Evolutionary conservation across 2,329 filamentous ascomycete genomes (phyloP), one percentile per base, ranked within the genome.

Genomic region (Fusarium agapanthi): DNA sequence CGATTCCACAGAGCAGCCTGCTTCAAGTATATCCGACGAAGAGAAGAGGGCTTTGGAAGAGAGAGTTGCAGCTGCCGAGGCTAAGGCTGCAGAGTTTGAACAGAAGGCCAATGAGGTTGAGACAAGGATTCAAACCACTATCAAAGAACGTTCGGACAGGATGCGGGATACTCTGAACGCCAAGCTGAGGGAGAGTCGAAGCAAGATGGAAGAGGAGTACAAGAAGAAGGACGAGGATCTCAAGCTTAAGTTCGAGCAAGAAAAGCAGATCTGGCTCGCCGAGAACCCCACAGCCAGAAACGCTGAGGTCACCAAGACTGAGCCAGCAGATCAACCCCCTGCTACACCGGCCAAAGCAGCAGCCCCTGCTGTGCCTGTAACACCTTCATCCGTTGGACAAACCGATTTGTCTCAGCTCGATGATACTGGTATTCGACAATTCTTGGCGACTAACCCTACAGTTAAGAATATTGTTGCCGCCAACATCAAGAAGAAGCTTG

Each of bases 401-500:
- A 60, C 77, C 2, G 86, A 88, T 64, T 76, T 89, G 26, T 83
- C 83, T 22, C 84, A 84, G 56, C 80, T 91, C 26, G 82, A 83
- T 48, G 90, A 91, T 72, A 83, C 84, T 4, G 86, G 90, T 63
- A 86, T 89, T 24, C 85, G 89, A 9, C 87, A 88, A 41, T 83
- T 91, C 63, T 79, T 91, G 47, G 81, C 86, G 7, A 88, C 83
- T 18, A 90, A 91, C 74, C 74, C 84, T 4, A 90, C 88, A 0
- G 83, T 89, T 38, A 89, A 89, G 79, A 85, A 82, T 71, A 90
- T 91, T 65, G 83, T 92, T 65, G 82, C 86, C 16, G 84, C 83
- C 41, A 92, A 92, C 26, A 88, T 94, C 60, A 93, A 89, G 78
- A 92, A 91, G 78, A 91, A 93, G 81, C 87, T 93, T 32, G 89